Conservation (phyloP, 768 basidiomycete species). For the Boletus insuetus region DNA sequence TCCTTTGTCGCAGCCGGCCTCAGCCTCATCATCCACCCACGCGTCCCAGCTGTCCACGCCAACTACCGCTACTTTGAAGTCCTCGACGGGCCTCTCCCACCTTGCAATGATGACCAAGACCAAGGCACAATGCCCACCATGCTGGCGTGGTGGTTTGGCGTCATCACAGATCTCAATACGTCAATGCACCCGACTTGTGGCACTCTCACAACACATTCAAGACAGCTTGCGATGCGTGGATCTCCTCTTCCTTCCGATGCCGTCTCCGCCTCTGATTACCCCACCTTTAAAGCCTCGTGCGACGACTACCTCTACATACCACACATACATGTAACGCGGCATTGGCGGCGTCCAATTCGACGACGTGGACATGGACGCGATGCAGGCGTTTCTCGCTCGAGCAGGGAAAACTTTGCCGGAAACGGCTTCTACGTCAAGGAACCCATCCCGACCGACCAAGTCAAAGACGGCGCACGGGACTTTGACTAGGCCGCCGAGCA, state of each 20-base stretch:
- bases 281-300: conserved; percentile 49
- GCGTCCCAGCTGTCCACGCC: conserved; percentile 17
- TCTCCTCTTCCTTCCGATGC: too few species aligned
- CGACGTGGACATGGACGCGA: conserved; percentile 38
- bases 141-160: conserved; percentile 28
- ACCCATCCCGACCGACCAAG: conserved; percentile 46
- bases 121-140: not conserved
- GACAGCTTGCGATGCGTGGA: conserved; percentile 41
- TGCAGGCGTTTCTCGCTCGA: conserved; percentile 21
- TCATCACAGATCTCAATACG: conserved; percentile 37
- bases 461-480: conserved; percentile 53
- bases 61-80: conserved; percentile 29
- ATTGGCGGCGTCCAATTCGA: conserved; percentile 60
- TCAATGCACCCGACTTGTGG: conserved; percentile 40
- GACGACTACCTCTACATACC: conserved; percentile 55
- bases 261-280: conserved; percentile 32
- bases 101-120: not conserved
- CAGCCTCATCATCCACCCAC: conserved; percentile 23
- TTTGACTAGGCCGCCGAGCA: conserved; percentile 68
- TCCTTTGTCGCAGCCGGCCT: conserved; percentile 19
- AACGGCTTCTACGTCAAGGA: conserved; percentile 76
- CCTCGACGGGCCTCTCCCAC: conserved; percentile 5
- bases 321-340: conserved; percentile 47
- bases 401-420: conserved; percentile 80
- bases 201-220: conserved; percentile 49